Conservation (phyloP, 345 rosid species). For the Garcia nutans region DNA sequence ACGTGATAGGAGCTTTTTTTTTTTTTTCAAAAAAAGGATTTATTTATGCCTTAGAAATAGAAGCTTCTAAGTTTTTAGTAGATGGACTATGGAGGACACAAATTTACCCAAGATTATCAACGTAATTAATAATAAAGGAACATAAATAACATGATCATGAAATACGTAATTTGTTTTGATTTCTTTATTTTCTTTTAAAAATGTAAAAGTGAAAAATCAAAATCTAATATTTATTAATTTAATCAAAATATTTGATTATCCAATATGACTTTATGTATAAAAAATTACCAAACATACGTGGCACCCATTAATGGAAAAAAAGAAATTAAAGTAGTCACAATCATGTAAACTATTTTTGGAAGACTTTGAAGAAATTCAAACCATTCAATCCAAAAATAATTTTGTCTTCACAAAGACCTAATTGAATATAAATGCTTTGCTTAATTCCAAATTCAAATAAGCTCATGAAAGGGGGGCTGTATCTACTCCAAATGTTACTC, state of each 20-base stretch:
- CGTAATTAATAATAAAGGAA: no score
- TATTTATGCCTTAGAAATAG: no score
- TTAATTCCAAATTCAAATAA: not conserved
- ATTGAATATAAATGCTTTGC: not conserved
- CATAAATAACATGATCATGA: no score
- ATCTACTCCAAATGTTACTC: not conserved
- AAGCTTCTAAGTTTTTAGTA: no score
- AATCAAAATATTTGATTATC: no score
- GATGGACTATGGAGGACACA: no score
- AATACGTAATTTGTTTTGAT: no score
- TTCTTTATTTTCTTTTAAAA: no score
- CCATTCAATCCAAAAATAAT: not conserved
- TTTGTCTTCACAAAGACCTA: constrained; percentile 5
- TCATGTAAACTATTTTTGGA: constrained; percentile 2
- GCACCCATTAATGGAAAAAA: not conserved
- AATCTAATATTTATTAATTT: no score
- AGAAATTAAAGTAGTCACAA: not conserved
- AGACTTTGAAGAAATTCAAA: constrained; percentile 7
- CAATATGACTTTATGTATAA: no score
- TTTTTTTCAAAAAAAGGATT: not conserved
- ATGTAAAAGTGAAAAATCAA: no score
- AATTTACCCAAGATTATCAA: no score
- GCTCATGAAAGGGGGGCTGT: constrained; percentile 11
- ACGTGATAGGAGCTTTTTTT: not conserved
- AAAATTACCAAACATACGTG: not conserved